phyloP scores from a whole-genome alignment of 768 basidiomycete species.

The Boletus rufocinnamomeus region DNA sequence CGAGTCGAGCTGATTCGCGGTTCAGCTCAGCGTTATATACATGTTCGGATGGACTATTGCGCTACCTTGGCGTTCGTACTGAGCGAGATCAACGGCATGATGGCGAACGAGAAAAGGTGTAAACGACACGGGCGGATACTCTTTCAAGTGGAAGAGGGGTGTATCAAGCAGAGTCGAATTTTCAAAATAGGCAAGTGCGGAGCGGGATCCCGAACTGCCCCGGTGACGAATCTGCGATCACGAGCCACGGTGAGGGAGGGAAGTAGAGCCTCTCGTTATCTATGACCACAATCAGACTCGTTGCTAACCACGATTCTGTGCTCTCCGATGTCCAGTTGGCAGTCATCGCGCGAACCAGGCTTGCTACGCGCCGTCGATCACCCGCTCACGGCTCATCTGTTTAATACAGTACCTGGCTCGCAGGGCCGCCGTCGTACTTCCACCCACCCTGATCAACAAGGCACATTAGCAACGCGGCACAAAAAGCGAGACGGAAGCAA shows the following conservation, averaged over 20 bases:
- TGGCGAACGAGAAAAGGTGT: not conserved
- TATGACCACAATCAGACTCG: not conserved
- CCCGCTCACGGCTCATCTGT: no score
- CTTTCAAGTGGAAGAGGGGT: not conserved
- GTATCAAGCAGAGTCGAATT: not conserved
- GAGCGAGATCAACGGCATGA: slow-evolving; percentile 42
- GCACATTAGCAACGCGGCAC: not conserved
- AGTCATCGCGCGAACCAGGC: no score
- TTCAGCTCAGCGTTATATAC: not conserved
- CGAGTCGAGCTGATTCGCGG: slow-evolving; percentile 14
- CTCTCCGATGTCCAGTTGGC: no score
- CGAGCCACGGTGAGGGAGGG: no score
- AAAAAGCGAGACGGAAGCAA: not conserved
- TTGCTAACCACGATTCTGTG: not conserved
- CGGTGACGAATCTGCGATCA: not conserved
- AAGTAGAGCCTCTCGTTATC: no score
- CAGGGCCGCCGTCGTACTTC: slow-evolving; percentile 4
- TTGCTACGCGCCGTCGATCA: no score
- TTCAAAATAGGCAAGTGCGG: not conserved
- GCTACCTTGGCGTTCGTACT: slow-evolving; percentile 42
- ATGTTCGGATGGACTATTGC: not conserved
- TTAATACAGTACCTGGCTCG: not conserved
- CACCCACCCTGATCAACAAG: slow-evolving; percentile 2
- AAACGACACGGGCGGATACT: not conserved
- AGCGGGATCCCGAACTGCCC: not conserved